phyloP scores from a whole-genome alignment of 2,329 filamentous ascomycete genomes.

The Lasiodiplodia sp. region DNA sequence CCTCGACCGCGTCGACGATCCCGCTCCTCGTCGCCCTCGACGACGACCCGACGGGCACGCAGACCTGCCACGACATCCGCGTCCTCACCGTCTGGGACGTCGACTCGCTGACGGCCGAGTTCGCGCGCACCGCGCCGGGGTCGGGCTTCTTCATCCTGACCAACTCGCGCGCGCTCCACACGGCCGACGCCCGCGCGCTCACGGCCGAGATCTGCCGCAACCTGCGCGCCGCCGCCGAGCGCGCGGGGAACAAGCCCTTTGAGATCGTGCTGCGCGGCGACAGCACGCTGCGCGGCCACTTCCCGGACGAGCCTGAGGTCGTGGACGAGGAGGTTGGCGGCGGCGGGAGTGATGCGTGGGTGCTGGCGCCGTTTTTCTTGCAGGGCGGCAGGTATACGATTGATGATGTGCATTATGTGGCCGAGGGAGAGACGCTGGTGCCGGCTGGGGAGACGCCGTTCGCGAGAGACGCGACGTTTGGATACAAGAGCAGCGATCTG shows the following conservation, averaged over 20 bases:
- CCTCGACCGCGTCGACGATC: slow-evolving; percentile 34
- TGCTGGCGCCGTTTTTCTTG: slow-evolving; percentile 66
- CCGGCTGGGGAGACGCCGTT: slow-evolving; percentile 64
- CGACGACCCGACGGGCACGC: slow-evolving; percentile 67
- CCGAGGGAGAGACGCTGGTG: slow-evolving; percentile 57
- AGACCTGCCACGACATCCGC: slow-evolving; percentile 65
- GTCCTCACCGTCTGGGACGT: slow-evolving; percentile 64
- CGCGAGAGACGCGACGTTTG: slow-evolving; percentile 65
- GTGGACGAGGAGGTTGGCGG: slow-evolving; percentile 59
- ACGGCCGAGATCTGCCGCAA: slow-evolving; percentile 61
- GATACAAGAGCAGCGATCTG: slow-evolving; percentile 62
- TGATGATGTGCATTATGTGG: slow-evolving; percentile 65
- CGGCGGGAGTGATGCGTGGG: slow-evolving; percentile 55
- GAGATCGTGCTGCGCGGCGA: slow-evolving; percentile 66
- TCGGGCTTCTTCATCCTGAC: slow-evolving; percentile 67
- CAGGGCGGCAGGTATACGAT: slow-evolving; percentile 67
- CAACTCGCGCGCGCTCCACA: slow-evolving; percentile 64
- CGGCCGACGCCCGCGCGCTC: slow-evolving; percentile 55
- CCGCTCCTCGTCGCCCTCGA: slow-evolving; percentile 53
- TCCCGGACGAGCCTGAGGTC: slow-evolving; percentile 63
- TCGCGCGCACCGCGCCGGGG: slow-evolving; percentile 46
- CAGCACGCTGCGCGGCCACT: slow-evolving; percentile 64
- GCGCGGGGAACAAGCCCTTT: slow-evolving; percentile 46
- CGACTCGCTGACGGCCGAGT: slow-evolving; percentile 53
- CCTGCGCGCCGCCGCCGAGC: slow-evolving; percentile 53